Evolutionary conservation across 169 alveolate species (phyloP), one percentile per base, ranked within the genome.

Genomic region (Babesia caballi): DNA sequence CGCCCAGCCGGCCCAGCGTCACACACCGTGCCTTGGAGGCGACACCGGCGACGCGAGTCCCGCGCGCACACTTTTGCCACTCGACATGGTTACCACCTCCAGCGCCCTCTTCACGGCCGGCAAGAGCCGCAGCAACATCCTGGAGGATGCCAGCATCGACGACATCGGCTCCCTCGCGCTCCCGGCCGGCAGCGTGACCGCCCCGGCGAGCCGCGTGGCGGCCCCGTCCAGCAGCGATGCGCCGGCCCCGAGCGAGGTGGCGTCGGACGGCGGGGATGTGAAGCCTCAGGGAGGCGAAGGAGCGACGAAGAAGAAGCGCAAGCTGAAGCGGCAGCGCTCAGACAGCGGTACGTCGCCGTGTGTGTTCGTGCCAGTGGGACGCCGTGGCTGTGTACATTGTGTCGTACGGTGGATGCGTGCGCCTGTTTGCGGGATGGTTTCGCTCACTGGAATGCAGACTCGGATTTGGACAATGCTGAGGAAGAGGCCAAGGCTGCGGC

Each of bases 261-360:
- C 27, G n/a, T n/a, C n/a, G 0, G 67, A 12, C 12, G 68, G 46
- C 0, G 21, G 32, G 5, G n/a, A n/a, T n/a, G n/a, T n/a, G n/a
- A n/a, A n/a, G n/a, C n/a, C n/a, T n/a, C n/a, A n/a, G n/a, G n/a
- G n/a, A n/a, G 4, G n/a, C 14, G 53, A 56, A 33, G n/a, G 19
- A 28, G 66, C n/a, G 3, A 33, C 41, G 30, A 75, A 78, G 59
- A 66, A 68, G 44, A 66, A 60, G 35, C 21, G 58, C 8, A 66
- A 78, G 65, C 60, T 66, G 5, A 66, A 78, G 50, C 65, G 53
- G 17, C 72, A 73, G 35, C 84, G 65, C 19, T 17, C 32, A 3
- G 36, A 58, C 27, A 32, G 69, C 7, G 67, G 69, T 59, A 59
- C 0, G 69, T 59, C n/a, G 38, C 28, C 60, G 40, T 4, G 21